Conservation (phyloP, 768 basidiomycete species). For the Russula brevipes region DNA sequence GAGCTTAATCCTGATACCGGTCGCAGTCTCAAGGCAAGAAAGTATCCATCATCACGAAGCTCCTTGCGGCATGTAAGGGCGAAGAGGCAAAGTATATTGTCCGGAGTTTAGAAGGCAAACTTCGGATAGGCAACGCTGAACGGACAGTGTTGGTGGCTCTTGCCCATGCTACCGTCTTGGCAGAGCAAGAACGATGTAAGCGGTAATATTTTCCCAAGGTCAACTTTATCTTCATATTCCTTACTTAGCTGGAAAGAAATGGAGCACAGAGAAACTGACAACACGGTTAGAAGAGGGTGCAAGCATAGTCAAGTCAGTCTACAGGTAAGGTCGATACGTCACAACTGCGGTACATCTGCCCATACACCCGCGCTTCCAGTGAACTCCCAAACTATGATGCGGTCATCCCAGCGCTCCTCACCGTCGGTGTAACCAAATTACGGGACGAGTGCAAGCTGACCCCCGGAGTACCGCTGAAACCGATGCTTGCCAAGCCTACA, state of each 20-base stretch:
- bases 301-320: slow-evolving; percentile 80
- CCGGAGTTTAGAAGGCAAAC: slow-evolving; percentile 91
- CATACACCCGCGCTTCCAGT: slow-evolving; percentile 39
- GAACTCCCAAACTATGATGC: slow-evolving; percentile 91
- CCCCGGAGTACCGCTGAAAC: slow-evolving; percentile 94
- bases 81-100: slow-evolving; percentile 96
- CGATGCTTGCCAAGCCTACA: slow-evolving; percentile 98
- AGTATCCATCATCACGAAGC: slow-evolving; percentile 88
- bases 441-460: slow-evolving; percentile 80
- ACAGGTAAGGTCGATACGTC: slow-evolving; percentile 54
- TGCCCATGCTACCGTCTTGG: slow-evolving; percentile 83
- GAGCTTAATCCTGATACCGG: not conserved
- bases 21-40: slow-evolving; percentile 89
- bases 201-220: not conserved
- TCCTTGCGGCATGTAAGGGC: slow-evolving; percentile 88
- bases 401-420: slow-evolving; percentile 85
- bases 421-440: slow-evolving; percentile 67
- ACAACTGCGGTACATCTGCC: not conserved
- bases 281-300: slow-evolving; percentile 70
- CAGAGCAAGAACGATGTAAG: slow-evolving; percentile 62
- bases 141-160: slow-evolving; percentile 93
- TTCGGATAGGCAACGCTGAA: slow-evolving; percentile 95
- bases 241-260: slow-evolving; percentile 60
- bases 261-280: slow-evolving; percentile 68
- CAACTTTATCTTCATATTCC: not conserved